phyloP scores from a whole-genome alignment of 2,329 filamentous ascomycete genomes.

The Penicillium italicum region DNA sequence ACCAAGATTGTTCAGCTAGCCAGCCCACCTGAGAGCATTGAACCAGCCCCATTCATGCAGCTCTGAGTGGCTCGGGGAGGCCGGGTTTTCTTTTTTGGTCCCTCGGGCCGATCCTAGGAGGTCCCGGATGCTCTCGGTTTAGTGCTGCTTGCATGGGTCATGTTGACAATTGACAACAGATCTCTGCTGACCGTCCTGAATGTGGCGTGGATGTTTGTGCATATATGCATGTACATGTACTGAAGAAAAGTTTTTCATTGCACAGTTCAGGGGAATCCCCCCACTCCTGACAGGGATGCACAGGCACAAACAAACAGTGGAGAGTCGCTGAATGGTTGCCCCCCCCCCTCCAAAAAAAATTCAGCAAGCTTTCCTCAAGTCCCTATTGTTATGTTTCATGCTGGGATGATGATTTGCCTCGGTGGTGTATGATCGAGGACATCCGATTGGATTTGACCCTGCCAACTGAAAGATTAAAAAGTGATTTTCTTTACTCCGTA shows the following conservation, averaged over 20 bases:
- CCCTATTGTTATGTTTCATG: conserved; percentile 2
- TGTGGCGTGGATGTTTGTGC: conserved; percentile 20
- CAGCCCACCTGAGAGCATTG: conserved; percentile 1
- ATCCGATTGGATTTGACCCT: conserved; percentile 12
- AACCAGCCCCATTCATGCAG: conserved; percentile 7
- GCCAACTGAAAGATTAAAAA: background rate
- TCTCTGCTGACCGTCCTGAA: conserved; percentile 6
- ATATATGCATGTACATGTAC: conserved; percentile 14
- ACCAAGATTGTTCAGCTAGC: conserved; percentile 8
- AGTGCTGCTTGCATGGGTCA: conserved; percentile 14
- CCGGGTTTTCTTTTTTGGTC: conserved; percentile 8
- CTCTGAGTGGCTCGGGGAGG: conserved; percentile 19
- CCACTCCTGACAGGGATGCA: conserved; percentile 9
- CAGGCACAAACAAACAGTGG: conserved; percentile 1
- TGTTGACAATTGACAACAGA: conserved; percentile 1
- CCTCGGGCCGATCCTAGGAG: conserved; percentile 14
- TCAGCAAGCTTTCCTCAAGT: background rate
- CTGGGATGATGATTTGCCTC: conserved; percentile 4
- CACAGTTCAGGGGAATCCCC: conserved; percentile 5
- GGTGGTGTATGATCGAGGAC: conserved; percentile 2
- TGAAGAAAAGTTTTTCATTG: conserved; percentile 13
- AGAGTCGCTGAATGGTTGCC: background rate
- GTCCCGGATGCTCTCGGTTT: conserved; percentile 7
- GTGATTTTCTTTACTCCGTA: background rate
- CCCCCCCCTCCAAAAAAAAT: background rate